phyloP scores from a whole-genome alignment of 768 basidiomycete genomes.

The Suillus occidentalis region DNA sequence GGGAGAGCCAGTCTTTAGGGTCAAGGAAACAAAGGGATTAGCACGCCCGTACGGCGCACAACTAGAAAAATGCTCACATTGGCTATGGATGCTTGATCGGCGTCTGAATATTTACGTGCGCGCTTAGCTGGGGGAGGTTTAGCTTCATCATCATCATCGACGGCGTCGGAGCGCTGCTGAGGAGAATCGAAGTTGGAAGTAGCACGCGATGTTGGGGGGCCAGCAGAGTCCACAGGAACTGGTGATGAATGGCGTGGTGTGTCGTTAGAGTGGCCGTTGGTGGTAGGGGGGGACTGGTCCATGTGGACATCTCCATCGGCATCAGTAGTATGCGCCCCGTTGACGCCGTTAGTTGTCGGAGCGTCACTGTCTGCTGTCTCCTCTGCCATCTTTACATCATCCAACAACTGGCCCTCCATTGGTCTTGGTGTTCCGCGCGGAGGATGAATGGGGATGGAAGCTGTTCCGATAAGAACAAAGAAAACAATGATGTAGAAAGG shows the following conservation, averaged over 20 bases:
- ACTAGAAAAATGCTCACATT: slow-evolving; percentile 58
- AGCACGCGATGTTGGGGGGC: slow-evolving; percentile 35
- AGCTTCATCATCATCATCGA: slow-evolving; percentile 51
- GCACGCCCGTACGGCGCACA: slow-evolving; percentile 56
- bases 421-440: slow-evolving; percentile 48
- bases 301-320: slow-evolving; percentile 33
- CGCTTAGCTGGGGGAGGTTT: slow-evolving; percentile 83
- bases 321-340: slow-evolving; percentile 23
- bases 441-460: slow-evolving; percentile 43
- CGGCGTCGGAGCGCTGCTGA: slow-evolving; percentile 22
- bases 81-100: slow-evolving; percentile 69
- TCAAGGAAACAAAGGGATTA: slow-evolving; percentile 38
- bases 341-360: slow-evolving; percentile 23
- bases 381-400: slow-evolving; percentile 63
- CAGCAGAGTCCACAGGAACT: slow-evolving; percentile 35
- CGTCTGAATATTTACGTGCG: slow-evolving; percentile 72
- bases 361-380: slow-evolving; percentile 23
- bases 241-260: slow-evolving; percentile 41
- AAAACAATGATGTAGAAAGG: slow-evolving; percentile 16
- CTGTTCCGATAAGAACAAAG: slow-evolving; percentile 36
- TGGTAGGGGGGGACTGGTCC: slow-evolving; percentile 15
- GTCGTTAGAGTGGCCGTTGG: slow-evolving; percentile 28
- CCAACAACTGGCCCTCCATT: slow-evolving; percentile 42
- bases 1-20: slow-evolving; percentile 69
- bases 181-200: slow-evolving; percentile 32